Conservation (phyloP, 129 eudicot species). For the Solidago caesia region DNA sequence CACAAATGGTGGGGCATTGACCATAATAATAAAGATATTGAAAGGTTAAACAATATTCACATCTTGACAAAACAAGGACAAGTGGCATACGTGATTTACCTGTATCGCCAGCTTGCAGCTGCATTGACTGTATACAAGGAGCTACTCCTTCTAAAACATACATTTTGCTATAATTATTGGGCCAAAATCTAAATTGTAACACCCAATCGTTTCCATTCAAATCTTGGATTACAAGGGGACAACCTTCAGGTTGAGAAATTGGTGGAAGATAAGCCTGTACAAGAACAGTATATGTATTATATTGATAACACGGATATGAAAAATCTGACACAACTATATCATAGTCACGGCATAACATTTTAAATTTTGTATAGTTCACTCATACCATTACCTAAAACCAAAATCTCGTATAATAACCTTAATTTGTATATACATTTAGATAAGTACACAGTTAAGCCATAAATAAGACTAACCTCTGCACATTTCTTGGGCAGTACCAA, state of each 20-base stretch:
- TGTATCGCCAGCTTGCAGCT: conserved; percentile 90
- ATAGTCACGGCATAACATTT: neutral
- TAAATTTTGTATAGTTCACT: neutral
- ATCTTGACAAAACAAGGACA: neutral
- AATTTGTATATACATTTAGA: neutral
- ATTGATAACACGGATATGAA: conserved; percentile 6
- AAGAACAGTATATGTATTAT: neutral
- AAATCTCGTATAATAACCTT: neutral
- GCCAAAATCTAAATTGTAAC: conserved; percentile 87
- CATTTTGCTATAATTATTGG: conserved; percentile 88
- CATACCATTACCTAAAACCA: conserved; percentile 6
- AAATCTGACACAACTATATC: conserved; percentile 1
- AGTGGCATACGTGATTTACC: conserved; percentile 45
- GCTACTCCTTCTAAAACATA: conserved; percentile 94
- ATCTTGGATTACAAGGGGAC: conserved; percentile 77
- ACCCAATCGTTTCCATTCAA: conserved; percentile 87
- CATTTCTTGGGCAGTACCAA: conserved; percentile 88
- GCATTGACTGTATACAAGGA: conserved; percentile 90
- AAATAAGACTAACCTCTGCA: conserved; percentile 78
- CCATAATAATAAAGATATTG: neutral
- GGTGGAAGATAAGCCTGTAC: conserved; percentile 82
- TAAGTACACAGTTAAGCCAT: neutral
- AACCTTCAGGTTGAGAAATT: conserved; percentile 80
- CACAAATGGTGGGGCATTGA: too few species aligned
- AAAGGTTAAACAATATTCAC: neutral